Evolutionary conservation across 371 early-diverging fungal species (phyloP).

Genomic region (Mucor lusitanicus): DNA sequence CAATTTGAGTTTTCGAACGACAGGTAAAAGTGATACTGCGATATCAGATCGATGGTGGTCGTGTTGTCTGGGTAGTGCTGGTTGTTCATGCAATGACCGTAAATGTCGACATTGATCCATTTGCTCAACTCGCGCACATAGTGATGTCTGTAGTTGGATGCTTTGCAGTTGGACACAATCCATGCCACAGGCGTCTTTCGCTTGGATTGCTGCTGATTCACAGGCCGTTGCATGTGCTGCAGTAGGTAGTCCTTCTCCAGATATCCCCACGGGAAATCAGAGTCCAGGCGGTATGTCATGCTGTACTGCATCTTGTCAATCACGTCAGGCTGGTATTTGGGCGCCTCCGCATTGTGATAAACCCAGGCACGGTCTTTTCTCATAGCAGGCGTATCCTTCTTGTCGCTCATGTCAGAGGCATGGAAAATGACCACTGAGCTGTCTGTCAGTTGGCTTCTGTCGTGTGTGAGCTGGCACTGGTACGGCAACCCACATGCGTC

Average conservation of each 20-base stretch:
- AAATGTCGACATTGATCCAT: slow-evolving; percentile 14
- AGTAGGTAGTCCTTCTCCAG: background rate
- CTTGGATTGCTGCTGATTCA: background rate
- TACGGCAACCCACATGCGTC: slow-evolving; percentile 4
- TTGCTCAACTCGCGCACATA: slow-evolving; percentile 5
- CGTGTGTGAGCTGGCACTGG: slow-evolving; percentile 10
- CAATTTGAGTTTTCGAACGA: slow-evolving; percentile 13
- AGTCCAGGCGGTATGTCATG: slow-evolving; percentile 15
- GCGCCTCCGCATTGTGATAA: slow-evolving; percentile 15
- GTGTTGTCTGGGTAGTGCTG: background rate
- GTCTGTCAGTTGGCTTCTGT: background rate
- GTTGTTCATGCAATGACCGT: slow-evolving; percentile 12
- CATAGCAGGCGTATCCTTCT: background rate
- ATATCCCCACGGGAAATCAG: slow-evolving; percentile 19
- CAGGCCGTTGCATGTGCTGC: background rate
- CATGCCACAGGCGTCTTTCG: slow-evolving; percentile 3
- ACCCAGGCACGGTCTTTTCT: slow-evolving; percentile 7
- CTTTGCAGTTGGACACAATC: slow-evolving; percentile 18
- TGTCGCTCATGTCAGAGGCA: slow-evolving; percentile 3
- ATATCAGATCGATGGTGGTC: slow-evolving; percentile 4
- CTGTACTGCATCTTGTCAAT: slow-evolving; percentile 14
- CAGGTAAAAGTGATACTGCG: slow-evolving; percentile 9
- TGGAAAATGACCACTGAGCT: slow-evolving; percentile 11
- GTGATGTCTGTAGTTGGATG: slow-evolving; percentile 11
- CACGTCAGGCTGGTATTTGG: background rate